Base-by-base conservation (phyloP, 2,329 filamentous ascomycete species). In the Epichloe elymi region DNA sequence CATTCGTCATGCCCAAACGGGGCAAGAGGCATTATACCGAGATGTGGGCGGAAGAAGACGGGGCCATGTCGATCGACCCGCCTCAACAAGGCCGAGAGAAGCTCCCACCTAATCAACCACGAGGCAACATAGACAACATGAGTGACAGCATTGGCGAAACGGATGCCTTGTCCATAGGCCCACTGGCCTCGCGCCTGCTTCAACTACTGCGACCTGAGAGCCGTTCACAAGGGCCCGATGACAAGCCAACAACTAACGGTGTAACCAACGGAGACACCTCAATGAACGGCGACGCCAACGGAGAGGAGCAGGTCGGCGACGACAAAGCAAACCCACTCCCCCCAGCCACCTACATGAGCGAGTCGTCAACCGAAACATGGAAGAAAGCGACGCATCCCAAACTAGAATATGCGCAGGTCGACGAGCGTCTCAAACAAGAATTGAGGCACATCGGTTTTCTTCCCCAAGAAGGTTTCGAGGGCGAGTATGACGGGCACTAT, bases 1-100 rank as follows among this genome's bases (percentile, higher is more conserved):
- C 91, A 1, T 97, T 96, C 60, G 73, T 90, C 38, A 88, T 95
- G 67, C 89, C 91, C 7, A 83, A 84, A 56, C 82, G 89, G 20
- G 90, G 89, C 44, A 86, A 87, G 65, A 83, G 83, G 59, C 85
- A 88, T 61, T 98, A 97, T 68, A 82, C 79, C 23, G 90, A 97
- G 54, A 75, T 91, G 10, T 98, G 93, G 93, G 85, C 88, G 0
- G 89, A 95, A 58, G 93, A 98, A 64, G 93, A 98, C 61, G 88
- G 88, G 10, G 74, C 79, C 46, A 85, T 88, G 73, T 76, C 83
- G 38, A 71, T 90, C 7, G 88, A 94, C 62, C 75, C 78, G 4
- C 75, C 78, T 5, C 74, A 78, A 37, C 73, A 78, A 54, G 73
- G 74, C 23, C 73, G 76, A 40, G 83, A 88, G 51, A 83, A 80